Evolutionary conservation across 225 moss, liverwort and hornwort genomes (phyloP).

Genomic region (Neckera pumila): DNA sequence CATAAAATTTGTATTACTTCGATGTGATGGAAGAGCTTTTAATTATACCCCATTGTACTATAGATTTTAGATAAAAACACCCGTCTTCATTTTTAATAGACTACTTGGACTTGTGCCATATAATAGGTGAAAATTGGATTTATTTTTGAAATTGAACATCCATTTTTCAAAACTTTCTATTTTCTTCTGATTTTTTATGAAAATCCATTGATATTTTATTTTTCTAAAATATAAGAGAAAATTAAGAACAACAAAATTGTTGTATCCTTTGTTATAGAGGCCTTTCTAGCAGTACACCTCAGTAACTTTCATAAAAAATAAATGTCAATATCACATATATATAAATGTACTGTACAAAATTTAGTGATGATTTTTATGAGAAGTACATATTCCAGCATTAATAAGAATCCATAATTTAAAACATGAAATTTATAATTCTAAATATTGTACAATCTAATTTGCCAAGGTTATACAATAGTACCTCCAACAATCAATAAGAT

Average conservation of each 20-base stretch:
- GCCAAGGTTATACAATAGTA: background rate
- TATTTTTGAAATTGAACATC: background rate
- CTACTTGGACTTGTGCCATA: background rate
- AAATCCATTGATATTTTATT: rapidly evolving
- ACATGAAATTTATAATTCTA: background rate
- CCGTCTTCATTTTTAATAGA: background rate
- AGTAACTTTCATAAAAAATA: background rate
- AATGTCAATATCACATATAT: background rate
- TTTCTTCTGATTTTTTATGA: background rate
- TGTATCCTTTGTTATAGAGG: background rate
- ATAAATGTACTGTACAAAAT: background rate
- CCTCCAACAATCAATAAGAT: conserved; percentile 19
- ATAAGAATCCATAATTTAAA: too few species aligned
- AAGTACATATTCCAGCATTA: background rate
- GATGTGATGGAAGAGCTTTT: background rate
- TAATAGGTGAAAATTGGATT: too few species aligned
- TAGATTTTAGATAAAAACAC: background rate
- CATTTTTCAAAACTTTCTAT: rapidly evolving
- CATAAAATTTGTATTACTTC: background rate
- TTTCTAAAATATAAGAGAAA: background rate
- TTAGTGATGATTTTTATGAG: background rate
- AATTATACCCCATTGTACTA: too few species aligned
- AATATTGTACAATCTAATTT: background rate
- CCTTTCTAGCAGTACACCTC: too few species aligned
- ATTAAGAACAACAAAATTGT: too few species aligned